These are phyloP conservation scores for Malus sieversii DNA, from an alignment of 306 rosid species.

Conservation along the genomic window DNA sequence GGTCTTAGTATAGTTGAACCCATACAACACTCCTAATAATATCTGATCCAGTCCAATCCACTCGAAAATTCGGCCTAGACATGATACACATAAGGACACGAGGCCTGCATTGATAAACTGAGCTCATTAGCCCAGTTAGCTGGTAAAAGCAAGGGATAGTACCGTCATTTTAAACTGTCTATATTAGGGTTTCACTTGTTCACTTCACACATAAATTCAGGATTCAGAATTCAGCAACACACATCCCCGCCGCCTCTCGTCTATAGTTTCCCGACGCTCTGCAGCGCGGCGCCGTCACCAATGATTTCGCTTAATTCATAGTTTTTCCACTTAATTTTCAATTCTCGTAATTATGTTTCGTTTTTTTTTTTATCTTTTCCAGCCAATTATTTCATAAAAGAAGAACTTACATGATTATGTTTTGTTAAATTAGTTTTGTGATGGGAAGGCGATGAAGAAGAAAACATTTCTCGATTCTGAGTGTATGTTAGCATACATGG, in stretches of 20 bases:
- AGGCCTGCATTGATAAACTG: too few relatives aligned
- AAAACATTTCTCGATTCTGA: conserved; percentile 65
- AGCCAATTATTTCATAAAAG: background rate
- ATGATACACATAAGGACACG: too few relatives aligned
- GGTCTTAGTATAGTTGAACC: too few relatives aligned
- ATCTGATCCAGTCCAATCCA: too few relatives aligned
- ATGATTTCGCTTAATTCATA: too few relatives aligned
- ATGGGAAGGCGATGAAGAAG: conserved; percentile 43
- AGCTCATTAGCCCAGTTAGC: too few relatives aligned
- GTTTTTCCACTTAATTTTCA: too few relatives aligned
- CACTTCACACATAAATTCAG: background rate
- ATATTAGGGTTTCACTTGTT: conserved; percentile 5
- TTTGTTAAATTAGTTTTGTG: background rate
- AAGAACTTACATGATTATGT: background rate
- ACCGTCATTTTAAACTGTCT: conserved; percentile 3
- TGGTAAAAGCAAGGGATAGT: background rate
- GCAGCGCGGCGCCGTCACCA: too few relatives aligned
- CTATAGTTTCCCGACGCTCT: too few relatives aligned
- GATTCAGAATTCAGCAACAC: background rate
- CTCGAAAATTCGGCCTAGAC: too few relatives aligned
- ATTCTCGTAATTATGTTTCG: background rate
- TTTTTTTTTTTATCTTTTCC: background rate
- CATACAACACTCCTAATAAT: too few relatives aligned
- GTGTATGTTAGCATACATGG: conserved; percentile 14
- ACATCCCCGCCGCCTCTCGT: background rate